These are phyloP conservation scores for Candida broadrunensis DNA, from an alignment of 805 yeast species.

Conservation along the genomic window DNA sequence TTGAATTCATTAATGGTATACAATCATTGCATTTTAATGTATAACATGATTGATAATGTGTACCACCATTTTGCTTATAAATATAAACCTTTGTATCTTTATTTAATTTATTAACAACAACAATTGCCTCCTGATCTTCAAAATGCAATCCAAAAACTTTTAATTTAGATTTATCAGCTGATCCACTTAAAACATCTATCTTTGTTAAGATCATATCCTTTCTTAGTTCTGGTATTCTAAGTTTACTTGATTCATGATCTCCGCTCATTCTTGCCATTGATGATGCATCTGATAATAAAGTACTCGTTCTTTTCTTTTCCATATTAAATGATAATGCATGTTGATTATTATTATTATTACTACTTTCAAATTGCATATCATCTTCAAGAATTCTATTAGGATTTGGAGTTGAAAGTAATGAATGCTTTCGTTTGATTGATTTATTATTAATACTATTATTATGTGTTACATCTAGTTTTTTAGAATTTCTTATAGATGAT, in stretches of 20 bases:
- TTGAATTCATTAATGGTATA: constrained; percentile 27
- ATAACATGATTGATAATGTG: constrained; percentile 27
- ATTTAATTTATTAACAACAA: constrained; percentile 45
- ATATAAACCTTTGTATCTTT: constrained; percentile 49
- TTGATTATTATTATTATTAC: constrained; percentile 10
- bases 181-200: constrained; percentile 42
- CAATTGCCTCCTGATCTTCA: constrained; percentile 60
- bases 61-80: constrained; percentile 35
- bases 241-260: constrained; percentile 21
- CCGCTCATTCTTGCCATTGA: constrained; percentile 46
- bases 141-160: constrained; percentile 37
- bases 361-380: constrained; percentile 15
- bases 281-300: constrained; percentile 39
- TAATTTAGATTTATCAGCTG: constrained; percentile 12
- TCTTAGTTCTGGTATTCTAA: constrained; percentile 13
- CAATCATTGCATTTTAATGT: constrained; percentile 34
- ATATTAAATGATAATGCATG: constrained; percentile 30
- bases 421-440: constrained; percentile 21
- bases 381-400: constrained; percentile 42
- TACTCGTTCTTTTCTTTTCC: constrained; percentile 44
- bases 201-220: constrained; percentile 73
- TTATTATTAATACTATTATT: constrained; percentile 3
- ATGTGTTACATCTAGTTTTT: constrained; percentile 9
- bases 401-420: constrained; percentile 38
- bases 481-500: constrained; percentile 17